Base-by-base conservation (phyloP, 2,329 filamentous ascomycete genomes). In the Nemania sp. region DNA sequence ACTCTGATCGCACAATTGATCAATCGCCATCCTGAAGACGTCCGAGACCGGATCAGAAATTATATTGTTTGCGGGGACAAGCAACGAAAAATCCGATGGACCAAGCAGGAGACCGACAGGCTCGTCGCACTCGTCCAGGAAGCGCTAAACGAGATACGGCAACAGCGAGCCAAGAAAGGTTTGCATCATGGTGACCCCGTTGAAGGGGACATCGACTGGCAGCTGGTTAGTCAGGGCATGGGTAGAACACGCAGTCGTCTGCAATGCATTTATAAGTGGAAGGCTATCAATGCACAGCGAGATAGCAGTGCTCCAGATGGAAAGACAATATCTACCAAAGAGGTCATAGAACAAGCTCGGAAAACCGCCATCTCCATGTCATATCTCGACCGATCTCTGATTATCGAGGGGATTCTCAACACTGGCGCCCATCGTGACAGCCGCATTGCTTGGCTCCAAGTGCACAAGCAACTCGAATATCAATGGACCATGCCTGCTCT, bases 221-320 rank as follows among this genome's bases (percentile, higher is more conserved):
- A 80, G 44, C 68, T 75, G 7, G 81, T 91, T 20, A 86, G 84
- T 61, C 73, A 81, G 54, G 77, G 77, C 49, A 85, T 91, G 81
- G 77, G 73, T 12, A 74, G 77, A 42, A 83, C 76, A 7, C 78
- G 89, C 39, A 88, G 80, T 56, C 80, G 84, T 3, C 77, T 89
- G 20, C 86, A 90, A 66, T 90, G 87, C 65, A 76, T 79, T 22
- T 77, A 77, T 22, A 91, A 91, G 66, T 91, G 86, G 84, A 81
- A 80, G 54, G 68, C 73, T 23, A 60, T 83, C 9, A 62, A 62
- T 15, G 52, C 58, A 14, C 61, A 60, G 42, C 57, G 59, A 12
- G 51, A 56, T 34, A 61, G 60, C 6, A 61, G 57, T 17, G 59
- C 50, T 14, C 60, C 68, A 2, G 67, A 68, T 34, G 61, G 60